These are phyloP conservation scores for Hemisphaericaspora xylofermentans DNA, from an alignment of 1,139 yeast genomes.

Conservation along the genomic window DNA sequence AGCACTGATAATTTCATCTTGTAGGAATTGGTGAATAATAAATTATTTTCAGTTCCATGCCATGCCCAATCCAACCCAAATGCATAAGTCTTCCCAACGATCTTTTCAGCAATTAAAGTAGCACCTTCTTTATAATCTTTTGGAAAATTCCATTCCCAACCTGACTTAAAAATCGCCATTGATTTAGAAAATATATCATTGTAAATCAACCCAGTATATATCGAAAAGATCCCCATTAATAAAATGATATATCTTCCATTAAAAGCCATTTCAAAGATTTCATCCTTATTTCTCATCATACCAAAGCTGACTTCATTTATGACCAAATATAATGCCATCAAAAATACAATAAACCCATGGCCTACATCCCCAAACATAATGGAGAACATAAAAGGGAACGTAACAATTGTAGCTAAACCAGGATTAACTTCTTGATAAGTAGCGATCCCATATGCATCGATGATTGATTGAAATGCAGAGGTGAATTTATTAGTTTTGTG, in stretches of 20 bases:
- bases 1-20: constrained; percentile 94
- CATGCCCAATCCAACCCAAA: constrained; percentile 92
- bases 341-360: constrained; percentile 78
- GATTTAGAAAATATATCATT: constrained; percentile 92
- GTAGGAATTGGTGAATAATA: constrained; percentile 88
- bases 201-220: constrained; percentile 90
- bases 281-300: constrained; percentile 73
- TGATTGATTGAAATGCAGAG: constrained; percentile 84
- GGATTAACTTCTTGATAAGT: constrained; percentile 95
- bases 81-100: constrained; percentile 61
- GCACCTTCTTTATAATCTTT: constrained; percentile 52
- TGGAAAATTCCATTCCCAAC: constrained; percentile 85
- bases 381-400: constrained; percentile 98
- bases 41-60: constrained; percentile 95
- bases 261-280: constrained; percentile 94
- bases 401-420: constrained; percentile 88
- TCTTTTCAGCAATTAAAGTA: constrained; percentile 57
- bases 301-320: constrained; percentile 65
- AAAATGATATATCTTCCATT: constrained; percentile 86
- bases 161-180: constrained; percentile 79
- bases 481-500: constrained; percentile 93
- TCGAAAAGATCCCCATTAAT: constrained; percentile 89
- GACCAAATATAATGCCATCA: constrained; percentile 72
- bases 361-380: constrained; percentile 99
- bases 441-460: constrained; percentile 94